phyloP scores from a whole-genome alignment of 2,329 filamentous ascomycete species.

The Knufia petricola region DNA sequence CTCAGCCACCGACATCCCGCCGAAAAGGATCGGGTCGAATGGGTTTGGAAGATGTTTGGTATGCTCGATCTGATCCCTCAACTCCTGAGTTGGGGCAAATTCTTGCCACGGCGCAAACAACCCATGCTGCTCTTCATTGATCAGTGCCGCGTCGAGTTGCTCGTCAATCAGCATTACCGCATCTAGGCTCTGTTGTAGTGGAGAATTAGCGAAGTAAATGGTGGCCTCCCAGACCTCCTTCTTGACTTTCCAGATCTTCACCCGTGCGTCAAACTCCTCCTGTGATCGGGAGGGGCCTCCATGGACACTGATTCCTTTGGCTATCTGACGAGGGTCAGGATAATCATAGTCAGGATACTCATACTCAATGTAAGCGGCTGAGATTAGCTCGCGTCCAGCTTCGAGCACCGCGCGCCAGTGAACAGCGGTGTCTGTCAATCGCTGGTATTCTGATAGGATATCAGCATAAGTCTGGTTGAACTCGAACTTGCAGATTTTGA shows the following conservation, averaged over 20 bases:
- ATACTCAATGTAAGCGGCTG: background rate
- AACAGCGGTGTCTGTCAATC: background rate
- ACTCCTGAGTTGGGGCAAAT: no score
- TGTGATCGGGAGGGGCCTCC: background rate
- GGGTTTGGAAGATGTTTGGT: no score
- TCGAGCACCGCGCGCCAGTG: background rate
- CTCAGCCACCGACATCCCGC: no score
- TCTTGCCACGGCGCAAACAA: no score
- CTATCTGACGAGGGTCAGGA: background rate
- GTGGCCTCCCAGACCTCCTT: background rate
- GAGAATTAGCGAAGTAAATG: background rate
- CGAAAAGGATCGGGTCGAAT: no score
- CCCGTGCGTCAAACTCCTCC: background rate
- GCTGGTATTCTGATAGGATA: background rate
- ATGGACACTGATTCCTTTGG: background rate
- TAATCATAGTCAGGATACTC: background rate
- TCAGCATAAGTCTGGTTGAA: background rate
- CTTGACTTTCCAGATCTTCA: background rate
- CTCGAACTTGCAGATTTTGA: background rate
- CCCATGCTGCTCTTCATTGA: no score
- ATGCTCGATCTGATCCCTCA: no score
- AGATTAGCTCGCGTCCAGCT: background rate
- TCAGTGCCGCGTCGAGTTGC: no score
- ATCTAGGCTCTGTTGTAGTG: no score
- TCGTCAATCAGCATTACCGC: no score